Percentiles rank a stretch among this genome's conserved stretches.
Conservation (phyloP, 805 yeast genomes). For the Ogataea chonburiensis region DNA sequence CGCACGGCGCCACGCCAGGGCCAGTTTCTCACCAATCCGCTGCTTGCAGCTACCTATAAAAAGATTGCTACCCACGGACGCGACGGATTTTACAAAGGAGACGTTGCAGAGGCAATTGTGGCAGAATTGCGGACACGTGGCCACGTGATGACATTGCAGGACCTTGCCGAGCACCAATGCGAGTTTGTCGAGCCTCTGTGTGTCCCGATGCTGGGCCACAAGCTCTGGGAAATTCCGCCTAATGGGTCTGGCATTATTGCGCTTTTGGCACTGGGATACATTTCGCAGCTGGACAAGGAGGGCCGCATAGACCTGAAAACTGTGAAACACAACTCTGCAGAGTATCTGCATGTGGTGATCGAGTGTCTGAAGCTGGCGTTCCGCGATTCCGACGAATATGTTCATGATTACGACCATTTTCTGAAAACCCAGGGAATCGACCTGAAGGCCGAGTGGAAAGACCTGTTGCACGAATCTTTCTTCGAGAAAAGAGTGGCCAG, state of each 20-base stretch:
- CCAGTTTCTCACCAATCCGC: slow-evolving; percentile 51
- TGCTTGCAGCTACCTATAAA: slow-evolving; percentile 52
- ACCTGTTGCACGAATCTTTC: slow-evolving; percentile 48
- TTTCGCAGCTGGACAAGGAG: slow-evolving; percentile 50
- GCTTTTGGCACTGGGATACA: slow-evolving; percentile 63
- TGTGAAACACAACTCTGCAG: slow-evolving; percentile 63
- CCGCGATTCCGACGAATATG: slow-evolving; percentile 71
- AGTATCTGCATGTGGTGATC: slow-evolving; percentile 65
- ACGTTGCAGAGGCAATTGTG: slow-evolving; percentile 65
- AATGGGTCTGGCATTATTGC: slow-evolving; percentile 83
- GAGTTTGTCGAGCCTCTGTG: slow-evolving; percentile 65
- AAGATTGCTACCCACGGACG: slow-evolving; percentile 56
- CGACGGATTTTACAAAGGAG: slow-evolving; percentile 68
- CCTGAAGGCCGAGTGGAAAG: slow-evolving; percentile 29
- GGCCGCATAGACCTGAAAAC: slow-evolving; percentile 43
- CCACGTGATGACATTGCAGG: slow-evolving; percentile 55
- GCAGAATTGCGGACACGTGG: slow-evolving; percentile 50
- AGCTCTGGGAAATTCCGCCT: slow-evolving; percentile 82
- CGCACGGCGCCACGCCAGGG: slow-evolving; percentile 55
- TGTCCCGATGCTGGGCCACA: slow-evolving; percentile 49
- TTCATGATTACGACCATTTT: slow-evolving; percentile 55
- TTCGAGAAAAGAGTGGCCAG: slow-evolving; percentile 48
- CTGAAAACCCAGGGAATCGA: slow-evolving; percentile 17
- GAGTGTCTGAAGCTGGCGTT: slow-evolving; percentile 73
- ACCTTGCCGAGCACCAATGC: slow-evolving; percentile 56